Evolutionary conservation across 345 rosid genomes (phyloP), one percentile per base, ranked within the genome.

Genomic region (Gossypium thurberi): DNA sequence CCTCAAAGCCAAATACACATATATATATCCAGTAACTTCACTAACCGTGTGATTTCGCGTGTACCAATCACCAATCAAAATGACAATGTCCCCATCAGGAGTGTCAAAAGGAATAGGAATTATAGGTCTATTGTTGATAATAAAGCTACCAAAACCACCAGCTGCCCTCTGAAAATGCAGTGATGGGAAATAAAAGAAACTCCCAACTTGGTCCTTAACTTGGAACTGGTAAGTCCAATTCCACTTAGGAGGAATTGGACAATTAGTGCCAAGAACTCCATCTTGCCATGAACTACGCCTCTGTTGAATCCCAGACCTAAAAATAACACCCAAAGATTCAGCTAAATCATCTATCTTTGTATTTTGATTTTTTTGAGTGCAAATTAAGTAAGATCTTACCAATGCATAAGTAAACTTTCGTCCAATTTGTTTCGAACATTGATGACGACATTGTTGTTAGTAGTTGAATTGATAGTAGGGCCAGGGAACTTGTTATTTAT

Each of bases 161-260:
- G 98, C 76, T 26, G 99, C 97, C 84, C 87, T 93, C 78, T 96
- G 99, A 85, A 93, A 88, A 83, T 96, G 75, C n/a, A 88, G 91
- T 68, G 99, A 88, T 40, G 99, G 99, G 85, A 96, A 96, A 83
- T 96, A 96, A 78, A 86, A 93, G 97, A 90, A 93, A 80, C 99
- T 96, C 66, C 99, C 99, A 75, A 96, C 71, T 77, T 96, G 99
- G 76, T 96, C 99, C 81, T 96, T 96, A 10, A 96, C 99, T 80
- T 96, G 99, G 80, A 96, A 96, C 86, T 96, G 89, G 81, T 96
- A 96, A 78, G 99, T 96, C 98, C 98, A 96, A 82, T 96, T 96
- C 99, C 99, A 96, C 82, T 96, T 96, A 33, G 99, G 82, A 63
- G 99, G 99, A 52, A 96, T 96, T 42, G 98, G 99, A 80, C 99